Percentiles rank a stretch among this genome's conserved stretches.
Conservation (phyloP, 2,329 filamentous ascomycete genomes). For the Dothideomycetidae sp. region DNA sequence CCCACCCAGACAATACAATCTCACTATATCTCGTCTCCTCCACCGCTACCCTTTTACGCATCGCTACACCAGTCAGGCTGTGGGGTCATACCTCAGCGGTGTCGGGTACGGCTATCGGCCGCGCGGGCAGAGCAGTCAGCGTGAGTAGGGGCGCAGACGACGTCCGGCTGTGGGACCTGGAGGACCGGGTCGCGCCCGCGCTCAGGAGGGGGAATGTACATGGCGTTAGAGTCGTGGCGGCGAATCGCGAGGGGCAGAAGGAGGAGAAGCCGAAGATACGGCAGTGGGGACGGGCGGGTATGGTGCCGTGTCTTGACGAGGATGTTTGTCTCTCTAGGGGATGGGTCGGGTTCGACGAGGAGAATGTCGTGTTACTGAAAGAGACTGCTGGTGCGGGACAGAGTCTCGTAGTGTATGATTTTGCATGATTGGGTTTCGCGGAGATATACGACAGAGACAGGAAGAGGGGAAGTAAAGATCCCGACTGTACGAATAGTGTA, state of each 20-base stretch:
- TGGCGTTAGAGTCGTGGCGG: slow-evolving; percentile 3
- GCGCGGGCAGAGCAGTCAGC: slow-evolving; percentile 78
- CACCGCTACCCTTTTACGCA: slow-evolving; percentile 46
- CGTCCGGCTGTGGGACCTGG: slow-evolving; percentile 72
- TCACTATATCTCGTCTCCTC: slow-evolving; percentile 71
- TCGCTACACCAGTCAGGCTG: slow-evolving; percentile 60
- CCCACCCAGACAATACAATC: slow-evolving; percentile 76
- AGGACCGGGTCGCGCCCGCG: slow-evolving; percentile 29
- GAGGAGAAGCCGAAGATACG: not conserved
- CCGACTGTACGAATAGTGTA: not conserved
- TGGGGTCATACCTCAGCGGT: slow-evolving; percentile 91
- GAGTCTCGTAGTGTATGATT: slow-evolving; percentile 73
- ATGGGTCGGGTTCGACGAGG: slow-evolving; percentile 81
- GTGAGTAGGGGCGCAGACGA: slow-evolving; percentile 61
- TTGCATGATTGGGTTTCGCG: slow-evolving; percentile 47
- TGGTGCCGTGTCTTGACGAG: too few relatives aligned
- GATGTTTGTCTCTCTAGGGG: slow-evolving; percentile 30
- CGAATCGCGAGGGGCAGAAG: not conserved
- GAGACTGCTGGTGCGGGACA: slow-evolving; percentile 55
- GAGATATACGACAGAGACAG: too few relatives aligned
- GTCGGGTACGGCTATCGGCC: slow-evolving; percentile 69
- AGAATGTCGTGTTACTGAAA: slow-evolving; percentile 76
- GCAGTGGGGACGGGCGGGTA: too few relatives aligned
- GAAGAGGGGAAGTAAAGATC: too few relatives aligned
- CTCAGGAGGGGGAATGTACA: not conserved